A percentile compares a stretch with the other conserved stretches of the same genome.
Evolutionary conservation across 352 stramenopile genomes (phyloP).

Genomic region (Globisporangium canariense): DNA sequence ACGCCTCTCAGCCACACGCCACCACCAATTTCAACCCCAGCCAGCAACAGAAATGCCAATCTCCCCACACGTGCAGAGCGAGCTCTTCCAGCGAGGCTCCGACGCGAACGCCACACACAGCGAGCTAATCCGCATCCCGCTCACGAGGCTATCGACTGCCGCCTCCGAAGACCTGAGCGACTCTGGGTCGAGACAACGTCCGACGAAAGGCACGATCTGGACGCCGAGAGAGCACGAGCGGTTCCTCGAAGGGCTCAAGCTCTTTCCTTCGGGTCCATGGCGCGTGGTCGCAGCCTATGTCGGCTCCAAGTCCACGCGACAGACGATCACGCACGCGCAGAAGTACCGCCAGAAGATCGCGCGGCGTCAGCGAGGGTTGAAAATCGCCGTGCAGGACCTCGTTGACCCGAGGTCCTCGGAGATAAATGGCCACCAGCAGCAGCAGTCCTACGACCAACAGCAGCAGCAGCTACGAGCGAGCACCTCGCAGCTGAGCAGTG

Average conservation of each 20-base stretch:
- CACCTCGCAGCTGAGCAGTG: neutral
- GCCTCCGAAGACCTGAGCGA: neutral
- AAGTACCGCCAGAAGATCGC: slow-evolving; percentile 83
- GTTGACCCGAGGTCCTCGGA: neutral
- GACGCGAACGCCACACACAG: neutral
- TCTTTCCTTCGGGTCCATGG: slow-evolving; percentile 37
- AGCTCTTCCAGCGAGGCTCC: neutral
- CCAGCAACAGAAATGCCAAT: neutral
- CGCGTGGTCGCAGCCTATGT: slow-evolving; percentile 13
- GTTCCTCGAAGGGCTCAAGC: slow-evolving; percentile 34
- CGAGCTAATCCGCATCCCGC: neutral
- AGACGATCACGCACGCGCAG: slow-evolving; percentile 90
- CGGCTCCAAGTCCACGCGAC: slow-evolving; percentile 84
- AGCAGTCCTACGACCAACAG: neutral
- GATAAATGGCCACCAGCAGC: neutral
- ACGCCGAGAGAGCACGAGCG: slow-evolving; percentile 27
- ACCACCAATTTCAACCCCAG: neutral
- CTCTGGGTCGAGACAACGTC: neutral
- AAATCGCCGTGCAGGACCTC: slow-evolving; percentile 1
- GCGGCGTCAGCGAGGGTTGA: neutral
- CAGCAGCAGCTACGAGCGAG: neutral
- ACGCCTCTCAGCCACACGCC: neutral
- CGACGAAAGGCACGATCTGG: neutral
- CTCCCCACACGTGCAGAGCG: neutral
- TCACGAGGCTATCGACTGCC: neutral